phyloP scores from a whole-genome alignment of 441 rosid genomes.

The Francoa sonchifolia region DNA sequence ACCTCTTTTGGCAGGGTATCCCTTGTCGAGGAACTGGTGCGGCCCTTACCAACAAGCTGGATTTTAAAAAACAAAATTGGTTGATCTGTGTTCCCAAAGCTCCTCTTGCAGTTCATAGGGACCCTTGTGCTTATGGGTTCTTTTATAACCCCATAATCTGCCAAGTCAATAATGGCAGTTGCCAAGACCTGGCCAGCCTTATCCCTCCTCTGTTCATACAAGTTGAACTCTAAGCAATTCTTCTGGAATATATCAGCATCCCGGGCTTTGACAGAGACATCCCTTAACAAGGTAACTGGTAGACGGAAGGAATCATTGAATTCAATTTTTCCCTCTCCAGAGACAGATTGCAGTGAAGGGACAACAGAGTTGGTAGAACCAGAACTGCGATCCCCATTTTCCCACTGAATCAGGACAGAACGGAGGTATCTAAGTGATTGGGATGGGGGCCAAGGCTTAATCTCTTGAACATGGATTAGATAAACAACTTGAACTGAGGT shows the following conservation, averaged over 20 bases:
- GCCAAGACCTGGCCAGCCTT: slow-evolving; percentile 63
- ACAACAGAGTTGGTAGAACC: slow-evolving; percentile 58
- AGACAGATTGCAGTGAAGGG: slow-evolving; percentile 62
- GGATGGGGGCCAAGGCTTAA: slow-evolving; percentile 98
- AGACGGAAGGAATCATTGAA: slow-evolving; percentile 75
- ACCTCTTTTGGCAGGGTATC: slow-evolving; percentile 27
- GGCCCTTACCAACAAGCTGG: slow-evolving; percentile 37
- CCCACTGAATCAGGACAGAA: slow-evolving; percentile 84
- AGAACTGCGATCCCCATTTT: slow-evolving; percentile 57
- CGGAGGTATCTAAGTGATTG: slow-evolving; percentile 80
- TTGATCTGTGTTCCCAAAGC: slow-evolving; percentile 58
- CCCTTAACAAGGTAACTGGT: slow-evolving; percentile 56
- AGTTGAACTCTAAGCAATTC: slow-evolving; percentile 60
- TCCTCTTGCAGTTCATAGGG: slow-evolving; percentile 72
- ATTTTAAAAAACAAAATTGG: slow-evolving; percentile 60
- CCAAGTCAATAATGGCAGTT: slow-evolving; percentile 60
- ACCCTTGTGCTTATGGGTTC: slow-evolving; percentile 33
- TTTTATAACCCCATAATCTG: slow-evolving; percentile 58
- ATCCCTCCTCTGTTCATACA: slow-evolving; percentile 85
- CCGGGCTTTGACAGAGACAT: slow-evolving; percentile 41
- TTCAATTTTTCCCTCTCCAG: slow-evolving; percentile 82
- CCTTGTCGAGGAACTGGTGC: slow-evolving; percentile 27
- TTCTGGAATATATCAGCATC: slow-evolving; percentile 42
- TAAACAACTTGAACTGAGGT: slow-evolving; percentile 47
- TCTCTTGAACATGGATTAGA: slow-evolving; percentile 58